Conservation (phyloP, 2,329 filamentous ascomycete genomes). For the Curvularia eragrostidis region DNA sequence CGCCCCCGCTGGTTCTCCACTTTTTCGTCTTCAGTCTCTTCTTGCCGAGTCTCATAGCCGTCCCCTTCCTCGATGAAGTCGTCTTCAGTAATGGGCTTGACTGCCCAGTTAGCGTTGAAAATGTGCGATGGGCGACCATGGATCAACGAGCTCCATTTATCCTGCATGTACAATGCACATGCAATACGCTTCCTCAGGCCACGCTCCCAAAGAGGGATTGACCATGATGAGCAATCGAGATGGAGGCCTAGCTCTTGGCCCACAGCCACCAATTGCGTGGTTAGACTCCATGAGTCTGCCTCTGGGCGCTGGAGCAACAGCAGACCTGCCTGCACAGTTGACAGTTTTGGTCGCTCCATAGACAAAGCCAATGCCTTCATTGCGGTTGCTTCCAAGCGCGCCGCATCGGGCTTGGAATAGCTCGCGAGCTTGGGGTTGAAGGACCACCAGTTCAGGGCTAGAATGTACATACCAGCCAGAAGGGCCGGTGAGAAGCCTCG, state of each 20-base stretch:
- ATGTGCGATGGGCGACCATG: constrained; percentile 86
- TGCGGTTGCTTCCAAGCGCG: constrained; percentile 75
- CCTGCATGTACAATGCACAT: constrained; percentile 93
- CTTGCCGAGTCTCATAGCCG: constrained; percentile 59
- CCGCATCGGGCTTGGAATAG: constrained; percentile 73
- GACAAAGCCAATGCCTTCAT: constrained; percentile 75
- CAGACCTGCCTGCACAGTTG: constrained; percentile 78
- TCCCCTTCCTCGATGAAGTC: constrained; percentile 73
- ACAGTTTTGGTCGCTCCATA: constrained; percentile 81
- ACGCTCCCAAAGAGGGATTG: constrained; percentile 86
- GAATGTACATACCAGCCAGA: constrained; percentile 80
- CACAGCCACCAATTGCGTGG: constrained; percentile 84
- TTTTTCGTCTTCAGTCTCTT: constrained; percentile 63
- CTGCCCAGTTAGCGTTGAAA: constrained; percentile 75
- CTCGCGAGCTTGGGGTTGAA: constrained; percentile 70
- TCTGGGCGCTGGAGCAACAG: constrained; percentile 77
- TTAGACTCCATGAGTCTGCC: constrained; percentile 82
- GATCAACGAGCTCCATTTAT: constrained; percentile 87
- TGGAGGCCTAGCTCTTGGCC: constrained; percentile 88
- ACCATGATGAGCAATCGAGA: constrained; percentile 85
- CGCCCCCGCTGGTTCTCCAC: constrained; percentile 70
- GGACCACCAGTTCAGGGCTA: constrained; percentile 89
- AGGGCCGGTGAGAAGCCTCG: constrained; percentile 77
- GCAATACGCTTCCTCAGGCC: constrained; percentile 83
- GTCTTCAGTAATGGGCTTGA: constrained; percentile 66